phyloP scores from a whole-genome alignment of 2,329 filamentous ascomycete species.

The Trichoderma arundinaceum region DNA sequence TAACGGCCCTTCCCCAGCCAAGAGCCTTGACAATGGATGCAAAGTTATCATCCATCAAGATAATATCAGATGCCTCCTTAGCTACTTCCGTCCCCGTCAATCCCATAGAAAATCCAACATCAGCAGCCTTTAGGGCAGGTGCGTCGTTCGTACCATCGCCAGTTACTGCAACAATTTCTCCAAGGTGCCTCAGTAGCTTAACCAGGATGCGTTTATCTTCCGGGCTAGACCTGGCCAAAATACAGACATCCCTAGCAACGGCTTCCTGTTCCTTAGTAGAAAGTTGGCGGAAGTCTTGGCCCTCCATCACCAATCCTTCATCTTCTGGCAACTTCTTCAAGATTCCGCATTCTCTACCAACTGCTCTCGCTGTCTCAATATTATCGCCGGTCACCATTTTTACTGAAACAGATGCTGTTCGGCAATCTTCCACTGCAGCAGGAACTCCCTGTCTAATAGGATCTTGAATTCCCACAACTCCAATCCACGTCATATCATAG shows the following conservation, averaged over 20 bases:
- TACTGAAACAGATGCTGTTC: conserved; percentile 66
- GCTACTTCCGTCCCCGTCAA: conserved; percentile 70
- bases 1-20: conserved; percentile 71
- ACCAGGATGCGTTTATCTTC: conserved; percentile 66
- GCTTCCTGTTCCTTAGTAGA: conserved; percentile 58
- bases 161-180: conserved; percentile 66
- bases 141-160: conserved; percentile 72
- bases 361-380: conserved; percentile 66
- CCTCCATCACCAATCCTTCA: conserved; percentile 67
- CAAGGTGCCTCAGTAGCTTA: conserved; percentile 57
- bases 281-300: conserved; percentile 64
- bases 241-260: conserved; percentile 53
- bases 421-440: conserved; percentile 64
- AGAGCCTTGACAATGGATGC: conserved; percentile 69
- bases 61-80: conserved; percentile 71
- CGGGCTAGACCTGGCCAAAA: conserved; percentile 63
- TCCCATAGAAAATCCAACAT: conserved; percentile 73
- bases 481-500: not conserved
- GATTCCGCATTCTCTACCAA: conserved; percentile 69
- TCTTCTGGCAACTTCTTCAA: conserved; percentile 44
- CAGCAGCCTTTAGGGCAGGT: conserved; percentile 67
- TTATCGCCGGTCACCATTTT: conserved; percentile 62
- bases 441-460: conserved; percentile 65
- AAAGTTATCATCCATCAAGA: conserved; percentile 71
- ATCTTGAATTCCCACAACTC: conserved; percentile 61